A percentile compares a stretch with the other conserved stretches of the same genome.
Evolutionary conservation across 495 filamentous ascomycete genomes (phyloP).

Genomic region (Penicillium longicatenatum): DNA sequence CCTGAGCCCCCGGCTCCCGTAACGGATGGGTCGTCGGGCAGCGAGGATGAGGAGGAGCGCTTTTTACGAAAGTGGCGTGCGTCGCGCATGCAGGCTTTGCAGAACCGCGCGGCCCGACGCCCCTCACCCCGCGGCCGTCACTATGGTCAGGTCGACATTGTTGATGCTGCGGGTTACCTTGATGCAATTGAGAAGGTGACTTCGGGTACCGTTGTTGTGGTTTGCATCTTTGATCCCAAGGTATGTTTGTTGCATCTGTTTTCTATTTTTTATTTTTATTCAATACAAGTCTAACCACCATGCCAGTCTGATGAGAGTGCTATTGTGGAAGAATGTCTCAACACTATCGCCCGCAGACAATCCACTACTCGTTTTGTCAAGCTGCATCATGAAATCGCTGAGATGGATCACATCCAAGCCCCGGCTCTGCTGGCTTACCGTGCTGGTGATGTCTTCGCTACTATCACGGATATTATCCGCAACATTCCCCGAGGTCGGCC

Average conservation of each 20-base stretch:
- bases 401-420: slow-evolving; percentile 88
- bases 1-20: slow-evolving; percentile 29
- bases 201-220: slow-evolving; percentile 83
- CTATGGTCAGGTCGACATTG: slow-evolving; percentile 76
- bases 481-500: slow-evolving; percentile 74
- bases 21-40: slow-evolving; percentile 31
- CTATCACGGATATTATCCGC: slow-evolving; percentile 80
- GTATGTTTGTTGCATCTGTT: too few relatives aligned
- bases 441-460: slow-evolving; percentile 86
- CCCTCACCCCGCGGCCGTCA: slow-evolving; percentile 68
- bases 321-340: slow-evolving; percentile 75
- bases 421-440: slow-evolving; percentile 90
- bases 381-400: slow-evolving; percentile 87
- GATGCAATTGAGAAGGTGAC: slow-evolving; percentile 91
- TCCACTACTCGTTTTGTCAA: slow-evolving; percentile 81
- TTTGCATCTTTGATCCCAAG: slow-evolving; percentile 89
- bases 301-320: slow-evolving; percentile 70
- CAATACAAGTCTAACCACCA: slow-evolving; percentile 19
- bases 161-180: slow-evolving; percentile 89
- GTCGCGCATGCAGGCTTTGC: slow-evolving; percentile 74
- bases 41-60: slow-evolving; percentile 72
- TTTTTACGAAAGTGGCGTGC: slow-evolving; percentile 85
- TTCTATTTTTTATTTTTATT: slow-evolving; percentile 25
- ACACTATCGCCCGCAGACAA: slow-evolving; percentile 68
- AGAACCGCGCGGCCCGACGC: slow-evolving; percentile 55